A percentile compares a stretch with the other conserved stretches of the same genome.
Conservation (phyloP, 176 grass and related monocot genomes). For the Triticum urartu region DNA sequence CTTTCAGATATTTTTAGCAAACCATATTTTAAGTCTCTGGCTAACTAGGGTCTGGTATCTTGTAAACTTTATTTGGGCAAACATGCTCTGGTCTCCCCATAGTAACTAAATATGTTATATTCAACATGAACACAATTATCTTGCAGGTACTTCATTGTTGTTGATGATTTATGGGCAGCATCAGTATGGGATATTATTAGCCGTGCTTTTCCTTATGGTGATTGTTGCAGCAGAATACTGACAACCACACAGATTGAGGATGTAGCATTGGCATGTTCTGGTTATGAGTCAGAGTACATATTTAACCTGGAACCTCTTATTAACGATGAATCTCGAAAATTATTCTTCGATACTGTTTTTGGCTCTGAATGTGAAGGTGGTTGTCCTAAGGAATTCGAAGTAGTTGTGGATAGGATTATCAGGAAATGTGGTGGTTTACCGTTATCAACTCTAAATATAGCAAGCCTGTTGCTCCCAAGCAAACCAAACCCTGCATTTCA, state of each 20-base stretch:
- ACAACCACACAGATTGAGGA: not conserved
- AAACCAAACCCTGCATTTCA: not conserved
- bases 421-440: not conserved
- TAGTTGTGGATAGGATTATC: not conserved
- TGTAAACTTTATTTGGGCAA: not conserved
- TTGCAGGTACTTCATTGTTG: not conserved
- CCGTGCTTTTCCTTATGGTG: not conserved
- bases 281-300: not conserved
- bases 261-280: not conserved
- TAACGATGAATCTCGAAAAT: not conserved
- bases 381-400: not conserved
- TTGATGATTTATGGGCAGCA: not conserved
- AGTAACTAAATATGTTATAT: no score
- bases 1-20: not conserved
- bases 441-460: not conserved
- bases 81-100: no score
- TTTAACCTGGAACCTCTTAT: not conserved
- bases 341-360: not conserved
- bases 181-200: not conserved
- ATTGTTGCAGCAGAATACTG: not conserved
- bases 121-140: not conserved
- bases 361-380: not conserved
- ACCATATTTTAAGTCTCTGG: no score
- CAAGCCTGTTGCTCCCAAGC: not conserved
- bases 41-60: not conserved